Conservation (phyloP, 1,284 basidiomycete genomes). For the Afroboletus lepidellus region DNA sequence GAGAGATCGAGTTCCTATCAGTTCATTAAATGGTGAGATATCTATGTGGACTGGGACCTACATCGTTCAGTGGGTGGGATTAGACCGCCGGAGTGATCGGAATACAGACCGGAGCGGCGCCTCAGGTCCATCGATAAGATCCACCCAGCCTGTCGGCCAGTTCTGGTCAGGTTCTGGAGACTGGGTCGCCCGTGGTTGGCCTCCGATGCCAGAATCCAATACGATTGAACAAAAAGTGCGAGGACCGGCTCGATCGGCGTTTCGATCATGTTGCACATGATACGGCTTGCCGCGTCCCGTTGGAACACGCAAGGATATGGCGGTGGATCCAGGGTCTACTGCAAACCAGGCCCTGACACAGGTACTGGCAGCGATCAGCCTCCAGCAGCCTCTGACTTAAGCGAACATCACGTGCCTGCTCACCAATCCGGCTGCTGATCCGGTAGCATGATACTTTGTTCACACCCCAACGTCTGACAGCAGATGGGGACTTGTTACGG, state of each 20-base stretch:
- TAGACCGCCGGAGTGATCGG: background rate
- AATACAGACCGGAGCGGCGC: background rate
- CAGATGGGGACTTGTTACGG: background rate
- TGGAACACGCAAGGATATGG: too few relatives aligned
- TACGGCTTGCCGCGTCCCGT: too few relatives aligned
- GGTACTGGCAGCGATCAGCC: too few relatives aligned
- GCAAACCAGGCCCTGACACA: too few relatives aligned
- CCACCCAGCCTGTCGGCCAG: background rate
- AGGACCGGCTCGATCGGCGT: too few relatives aligned
- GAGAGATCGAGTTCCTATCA: background rate
- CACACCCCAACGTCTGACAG: background rate
- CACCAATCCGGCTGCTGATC: background rate
- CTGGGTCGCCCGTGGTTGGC: too few relatives aligned
- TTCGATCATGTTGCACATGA: too few relatives aligned
- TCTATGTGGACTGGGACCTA: background rate
- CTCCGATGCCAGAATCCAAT: too few relatives aligned
- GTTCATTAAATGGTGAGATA: background rate
- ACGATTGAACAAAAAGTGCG: background rate
- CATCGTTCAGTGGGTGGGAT: background rate
- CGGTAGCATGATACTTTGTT: background rate
- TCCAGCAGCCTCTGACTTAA: too few relatives aligned
- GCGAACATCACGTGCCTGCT: background rate
- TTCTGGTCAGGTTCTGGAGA: background rate
- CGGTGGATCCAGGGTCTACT: too few relatives aligned
- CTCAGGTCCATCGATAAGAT: background rate